Evolutionary conservation across 108 stramenopile species (phyloP).

Genomic region (Nitzschia palea): DNA sequence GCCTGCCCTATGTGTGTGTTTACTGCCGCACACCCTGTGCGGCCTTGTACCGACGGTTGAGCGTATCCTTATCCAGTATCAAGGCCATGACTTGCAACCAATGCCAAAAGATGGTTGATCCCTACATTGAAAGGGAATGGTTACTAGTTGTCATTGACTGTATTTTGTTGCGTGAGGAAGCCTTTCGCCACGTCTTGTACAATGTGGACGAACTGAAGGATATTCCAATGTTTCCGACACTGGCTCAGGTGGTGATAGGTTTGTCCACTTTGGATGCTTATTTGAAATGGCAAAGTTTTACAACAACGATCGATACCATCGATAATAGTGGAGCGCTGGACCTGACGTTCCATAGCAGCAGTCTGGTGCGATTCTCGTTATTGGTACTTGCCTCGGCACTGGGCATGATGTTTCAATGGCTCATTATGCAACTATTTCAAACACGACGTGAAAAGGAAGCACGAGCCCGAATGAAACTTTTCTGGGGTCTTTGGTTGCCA

Average conservation of each 20-base stretch:
- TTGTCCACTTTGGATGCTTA: slow-evolving; percentile 36
- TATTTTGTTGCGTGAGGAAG: slow-evolving; percentile 51
- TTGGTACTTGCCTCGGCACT: neutral
- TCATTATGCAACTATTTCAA: slow-evolving; percentile 2
- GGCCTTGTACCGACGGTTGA: slow-evolving; percentile 31
- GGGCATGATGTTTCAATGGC: neutral
- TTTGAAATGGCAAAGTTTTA: slow-evolving; percentile 24
- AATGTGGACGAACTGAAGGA: slow-evolving; percentile 36
- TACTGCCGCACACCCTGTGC: slow-evolving; percentile 37
- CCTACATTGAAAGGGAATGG: slow-evolving; percentile 74
- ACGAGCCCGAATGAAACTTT: slow-evolving; percentile 6
- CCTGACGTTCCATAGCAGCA: neutral
- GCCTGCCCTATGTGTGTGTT: slow-evolving; percentile 31
- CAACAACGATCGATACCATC: no score
- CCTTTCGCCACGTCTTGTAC: slow-evolving; percentile 64
- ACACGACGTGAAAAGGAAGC: neutral
- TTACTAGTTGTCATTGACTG: slow-evolving; percentile 61
- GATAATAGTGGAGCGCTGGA: neutral
- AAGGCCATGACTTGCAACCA: slow-evolving; percentile 35
- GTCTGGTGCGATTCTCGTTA: neutral
- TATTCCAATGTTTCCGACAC: neutral
- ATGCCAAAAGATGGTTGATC: slow-evolving; percentile 54
- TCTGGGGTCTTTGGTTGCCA: slow-evolving; percentile 42
- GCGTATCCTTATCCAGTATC: slow-evolving; percentile 32
- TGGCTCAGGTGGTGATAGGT: slow-evolving; percentile 1